Evolutionary conservation across 2,329 filamentous ascomycete species (phyloP).

Genomic region (Sclerotiophoma versabilis): DNA sequence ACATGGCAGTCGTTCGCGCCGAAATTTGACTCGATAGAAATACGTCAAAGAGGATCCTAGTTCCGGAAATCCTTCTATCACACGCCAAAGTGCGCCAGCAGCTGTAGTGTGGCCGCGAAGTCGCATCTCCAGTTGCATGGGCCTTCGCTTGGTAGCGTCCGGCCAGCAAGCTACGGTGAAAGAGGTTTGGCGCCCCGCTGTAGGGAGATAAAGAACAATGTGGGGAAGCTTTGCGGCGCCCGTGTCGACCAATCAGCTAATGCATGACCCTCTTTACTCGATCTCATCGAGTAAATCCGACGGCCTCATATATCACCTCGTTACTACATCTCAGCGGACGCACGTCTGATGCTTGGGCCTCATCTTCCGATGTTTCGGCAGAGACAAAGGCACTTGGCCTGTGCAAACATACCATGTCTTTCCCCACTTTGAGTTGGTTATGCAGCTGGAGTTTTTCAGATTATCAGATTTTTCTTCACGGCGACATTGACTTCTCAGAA

Average conservation of each 20-base stretch:
- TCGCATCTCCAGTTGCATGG: slow-evolving; percentile 21
- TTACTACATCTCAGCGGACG: slow-evolving; percentile 10
- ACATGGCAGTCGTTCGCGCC: neutral
- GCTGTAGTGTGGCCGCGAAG: slow-evolving; percentile 13
- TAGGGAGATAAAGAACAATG: slow-evolving; percentile 33
- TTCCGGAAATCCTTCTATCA: slow-evolving; percentile 33
- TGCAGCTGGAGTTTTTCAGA: neutral
- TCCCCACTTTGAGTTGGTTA: neutral
- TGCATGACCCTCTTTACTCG: slow-evolving; percentile 31
- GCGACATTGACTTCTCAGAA: neutral
- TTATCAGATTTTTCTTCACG: neutral
- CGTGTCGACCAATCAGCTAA: slow-evolving; percentile 24
- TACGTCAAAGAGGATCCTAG: slow-evolving; percentile 28
- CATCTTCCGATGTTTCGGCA: slow-evolving; percentile 7
- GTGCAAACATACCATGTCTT: neutral
- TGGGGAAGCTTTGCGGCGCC: slow-evolving; percentile 27
- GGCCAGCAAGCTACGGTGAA: slow-evolving; percentile 9
- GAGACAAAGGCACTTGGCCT: neutral
- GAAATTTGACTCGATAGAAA: slow-evolving; percentile 42
- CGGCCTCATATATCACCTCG: slow-evolving; percentile 23
- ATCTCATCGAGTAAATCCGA: slow-evolving; percentile 39
- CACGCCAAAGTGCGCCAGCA: slow-evolving; percentile 9
- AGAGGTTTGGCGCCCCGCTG: slow-evolving; percentile 14
- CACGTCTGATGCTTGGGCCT: slow-evolving; percentile 3
- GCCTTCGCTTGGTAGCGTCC: slow-evolving; percentile 18